Percentiles rank a stretch among this genome's conserved stretches.
Evolutionary conservation across 371 early-diverging fungal genomes (phyloP).

Genomic region (Rhizopus stolonifer): DNA sequence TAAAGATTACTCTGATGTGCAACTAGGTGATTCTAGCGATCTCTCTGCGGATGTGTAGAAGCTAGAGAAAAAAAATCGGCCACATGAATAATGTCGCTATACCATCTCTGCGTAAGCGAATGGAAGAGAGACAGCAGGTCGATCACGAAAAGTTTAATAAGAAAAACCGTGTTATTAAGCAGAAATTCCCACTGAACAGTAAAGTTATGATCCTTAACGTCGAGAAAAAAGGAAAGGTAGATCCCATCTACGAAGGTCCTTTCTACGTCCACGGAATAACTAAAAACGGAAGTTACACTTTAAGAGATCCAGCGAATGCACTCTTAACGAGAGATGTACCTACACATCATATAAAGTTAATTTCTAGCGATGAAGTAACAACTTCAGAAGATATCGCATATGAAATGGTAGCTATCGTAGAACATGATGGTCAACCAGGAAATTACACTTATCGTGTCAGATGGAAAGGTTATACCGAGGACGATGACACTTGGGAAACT

Average conservation of each 20-base stretch:
- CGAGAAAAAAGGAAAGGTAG: not conserved
- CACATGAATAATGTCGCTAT: conserved; percentile 2
- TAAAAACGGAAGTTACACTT: not conserved
- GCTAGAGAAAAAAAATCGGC: not conserved
- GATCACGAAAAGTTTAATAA: conserved; percentile 2
- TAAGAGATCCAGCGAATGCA: not conserved
- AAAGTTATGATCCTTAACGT: conserved; percentile 10
- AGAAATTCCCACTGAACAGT: conserved; percentile 1
- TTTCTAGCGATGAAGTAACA: not conserved
- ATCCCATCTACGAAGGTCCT: not conserved
- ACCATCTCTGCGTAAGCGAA: not conserved
- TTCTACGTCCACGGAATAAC: not conserved
- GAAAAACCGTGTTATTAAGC: not conserved
- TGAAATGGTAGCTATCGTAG: not conserved
- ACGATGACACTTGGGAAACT: conserved; percentile 1
- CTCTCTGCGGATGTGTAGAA: not conserved
- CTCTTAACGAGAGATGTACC: conserved; percentile 5
- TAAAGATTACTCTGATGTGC: not conserved
- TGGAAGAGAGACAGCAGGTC: not conserved
- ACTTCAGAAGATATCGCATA: not conserved
- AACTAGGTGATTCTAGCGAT: not conserved
- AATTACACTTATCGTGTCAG: not conserved
- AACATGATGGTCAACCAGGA: not conserved
- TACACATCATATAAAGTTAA: conserved; percentile 1
- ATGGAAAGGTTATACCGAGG: not conserved